Base-by-base conservation (phyloP, 805 yeast species). In the Nakazawaea pomicola region DNA sequence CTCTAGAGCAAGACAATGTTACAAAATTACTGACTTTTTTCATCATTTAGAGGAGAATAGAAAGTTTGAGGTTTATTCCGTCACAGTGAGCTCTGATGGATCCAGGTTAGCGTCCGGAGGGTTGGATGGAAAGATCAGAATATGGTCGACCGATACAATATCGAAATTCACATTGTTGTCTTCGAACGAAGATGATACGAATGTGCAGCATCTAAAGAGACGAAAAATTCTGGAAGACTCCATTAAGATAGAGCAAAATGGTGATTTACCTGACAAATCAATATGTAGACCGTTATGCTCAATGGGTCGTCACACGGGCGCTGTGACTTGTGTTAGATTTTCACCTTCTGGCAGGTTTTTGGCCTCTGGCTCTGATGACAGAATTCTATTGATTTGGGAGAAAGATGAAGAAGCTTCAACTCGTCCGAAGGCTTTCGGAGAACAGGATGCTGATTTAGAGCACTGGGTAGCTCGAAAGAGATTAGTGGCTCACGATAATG, bases 231-330 rank as follows among this genome's bases (percentile, higher is more conserved):
- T 40, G 52, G 45, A 34, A 43, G 45, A 44, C 17, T 15, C 53
- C 54, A n/a, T n/a, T n/a, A 50, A 52, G 57, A 19, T 31, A n/a
- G 17, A 12, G 24, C 17, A 38, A 35, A 8, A 31, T 36, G 10
- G 39, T 42, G 41, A 49, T 10, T 47, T 42, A 47, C 52, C 52
- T 11, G 68, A 65, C 33, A 53, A 52, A 4, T 46, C 52, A 4
- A 44, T 51, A n/a, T 63, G 71, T 44, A 59, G 74, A 21, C 95
- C 95, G 4, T 61, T 90, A 14, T 87, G 95, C 44, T 82, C 93
- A 20, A 87, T 93, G 95, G 82, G 93, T 29, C 74, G 96, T 41
- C 99, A 93, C 56, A 88, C 93, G 17, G 99, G 99, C 37, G 96
- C 96, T 2, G 97, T 93, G 4, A 93, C 99, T 1, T 82, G 88